Evolutionary conservation across 208 protist species (phyloP).

Genomic region (Trichomonas vaginalis): DNA sequence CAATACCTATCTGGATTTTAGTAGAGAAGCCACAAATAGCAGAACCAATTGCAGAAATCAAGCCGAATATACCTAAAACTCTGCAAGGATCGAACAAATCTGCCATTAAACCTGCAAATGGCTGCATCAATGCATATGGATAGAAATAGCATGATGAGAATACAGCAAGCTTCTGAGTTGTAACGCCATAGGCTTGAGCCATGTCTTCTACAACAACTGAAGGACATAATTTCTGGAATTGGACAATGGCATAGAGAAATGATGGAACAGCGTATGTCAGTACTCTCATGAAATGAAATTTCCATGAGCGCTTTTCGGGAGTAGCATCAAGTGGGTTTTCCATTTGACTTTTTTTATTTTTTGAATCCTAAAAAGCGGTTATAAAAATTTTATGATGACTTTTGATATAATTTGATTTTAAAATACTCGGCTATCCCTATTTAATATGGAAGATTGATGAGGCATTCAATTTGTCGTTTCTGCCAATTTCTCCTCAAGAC

Average conservation of each 20-base stretch:
- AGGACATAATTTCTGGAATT: neutral
- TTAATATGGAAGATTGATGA: too few species aligned
- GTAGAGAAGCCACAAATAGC: neutral
- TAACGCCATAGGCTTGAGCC: neutral
- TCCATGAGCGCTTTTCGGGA: neutral
- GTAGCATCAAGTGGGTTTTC: neutral
- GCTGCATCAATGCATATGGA: neutral
- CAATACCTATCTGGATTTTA: neutral
- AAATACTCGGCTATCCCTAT: too few species aligned
- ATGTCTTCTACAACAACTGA: neutral
- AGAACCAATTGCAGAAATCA: neutral
- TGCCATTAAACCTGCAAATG: neutral
- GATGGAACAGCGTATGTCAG: neutral
- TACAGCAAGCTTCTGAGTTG: neutral
- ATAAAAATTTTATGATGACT: too few species aligned
- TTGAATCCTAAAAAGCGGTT: too few species aligned
- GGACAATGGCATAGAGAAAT: neutral
- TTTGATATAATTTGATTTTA: too few species aligned
- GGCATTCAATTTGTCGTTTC: too few species aligned
- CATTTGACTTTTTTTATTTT: neutral
- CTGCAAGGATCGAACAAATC: neutral
- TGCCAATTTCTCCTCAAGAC: too few species aligned
- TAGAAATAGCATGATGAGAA: neutral
- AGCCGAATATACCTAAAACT: neutral
- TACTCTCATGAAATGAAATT: neutral